Base-by-base conservation (phyloP, 257 asterid genomes). In the Salvia hispanica region DNA sequence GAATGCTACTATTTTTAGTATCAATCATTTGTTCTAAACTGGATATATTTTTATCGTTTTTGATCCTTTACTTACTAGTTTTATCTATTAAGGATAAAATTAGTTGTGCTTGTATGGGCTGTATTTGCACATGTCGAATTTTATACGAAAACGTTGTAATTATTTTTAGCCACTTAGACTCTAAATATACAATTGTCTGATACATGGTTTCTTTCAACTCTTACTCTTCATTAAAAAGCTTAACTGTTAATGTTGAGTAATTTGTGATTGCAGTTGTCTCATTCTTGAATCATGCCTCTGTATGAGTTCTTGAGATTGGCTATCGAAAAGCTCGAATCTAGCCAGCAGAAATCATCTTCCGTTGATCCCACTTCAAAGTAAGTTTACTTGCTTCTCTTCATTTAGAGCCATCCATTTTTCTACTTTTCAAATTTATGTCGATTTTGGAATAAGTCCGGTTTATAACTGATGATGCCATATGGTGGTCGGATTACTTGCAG, bases 221-320 rank as follows among this genome's bases (percentile, higher is more conserved):
- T 76, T 59, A 70, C 65, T 67, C 62, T 77, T 62, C 62, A 66
- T 33, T 9, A 54, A 51, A 18, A 13, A 13, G 53, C 21, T 14
- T 47, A 47, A n/a, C 2, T 15, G 2, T 7, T 13, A n/a, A 1
- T 0, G n/a, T 48, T 48, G 10, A 48, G 16, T 14, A 48, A 5
- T 15, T 15, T 45, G 8, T 63, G 60, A 67, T 61, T 69, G 48
- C 67, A 50, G 64, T 69, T 58, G 31, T 57, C 11, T 69, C 60
- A 53, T 15, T 47, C 71, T 60, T 3, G 46, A 69, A 67, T 34
- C 76, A 85, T 90, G 91, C 93, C 97, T 67, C 87, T 90, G 50
- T 83, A 83, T 1, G 95, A 90, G 89, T 85, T 85, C 43, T 66
- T 85, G 74, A 80, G 86, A 68, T 67, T 85, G 90, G 85, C 85